Conservation (phyloP, 2,329 filamentous ascomycete genomes). For the Purpureocillium takamizusanense region DNA sequence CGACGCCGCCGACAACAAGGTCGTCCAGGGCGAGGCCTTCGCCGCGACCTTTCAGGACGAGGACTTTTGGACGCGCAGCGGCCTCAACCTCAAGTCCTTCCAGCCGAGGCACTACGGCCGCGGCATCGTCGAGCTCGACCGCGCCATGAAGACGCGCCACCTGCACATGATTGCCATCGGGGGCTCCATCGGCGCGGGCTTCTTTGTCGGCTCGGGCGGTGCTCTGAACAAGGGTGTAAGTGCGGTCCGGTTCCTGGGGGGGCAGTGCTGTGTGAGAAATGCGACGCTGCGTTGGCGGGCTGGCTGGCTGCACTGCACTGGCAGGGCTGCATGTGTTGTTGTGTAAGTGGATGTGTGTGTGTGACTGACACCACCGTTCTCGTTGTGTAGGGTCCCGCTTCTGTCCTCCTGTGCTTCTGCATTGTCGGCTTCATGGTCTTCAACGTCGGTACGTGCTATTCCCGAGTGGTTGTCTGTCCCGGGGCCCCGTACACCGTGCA, state of each 20-base stretch:
- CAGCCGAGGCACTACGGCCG: conserved; percentile 20
- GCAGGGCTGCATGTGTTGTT: background rate
- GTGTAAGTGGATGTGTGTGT: no score
- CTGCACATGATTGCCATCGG: conserved; percentile 56
- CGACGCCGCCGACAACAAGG: conserved; percentile 2
- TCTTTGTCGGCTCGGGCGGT: conserved; percentile 51
- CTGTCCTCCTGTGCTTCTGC: conserved; percentile 39
- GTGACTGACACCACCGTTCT: background rate
- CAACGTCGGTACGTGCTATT: conserved; percentile 31
- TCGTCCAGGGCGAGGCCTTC: conserved; percentile 4
- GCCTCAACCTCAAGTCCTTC: conserved; percentile 25
- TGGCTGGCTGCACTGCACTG: no score
- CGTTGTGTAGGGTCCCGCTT: conserved; percentile 23
- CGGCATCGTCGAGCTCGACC: conserved; percentile 28
- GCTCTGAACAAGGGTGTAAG: conserved; percentile 43
- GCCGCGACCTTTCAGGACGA: conserved; percentile 14
- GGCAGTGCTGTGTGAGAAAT: background rate
- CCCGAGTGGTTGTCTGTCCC: no score
- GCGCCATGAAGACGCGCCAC: conserved; percentile 46
- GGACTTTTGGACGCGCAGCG: conserved; percentile 24
- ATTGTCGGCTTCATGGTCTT: conserved; percentile 54
- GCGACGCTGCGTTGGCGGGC: no score
- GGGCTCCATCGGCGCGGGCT: conserved; percentile 53
- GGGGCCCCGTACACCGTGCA: no score
- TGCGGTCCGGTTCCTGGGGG: background rate